phyloP scores from a whole-genome alignment of 1,284 basidiomycete species.

The Ustilago tritici region DNA sequence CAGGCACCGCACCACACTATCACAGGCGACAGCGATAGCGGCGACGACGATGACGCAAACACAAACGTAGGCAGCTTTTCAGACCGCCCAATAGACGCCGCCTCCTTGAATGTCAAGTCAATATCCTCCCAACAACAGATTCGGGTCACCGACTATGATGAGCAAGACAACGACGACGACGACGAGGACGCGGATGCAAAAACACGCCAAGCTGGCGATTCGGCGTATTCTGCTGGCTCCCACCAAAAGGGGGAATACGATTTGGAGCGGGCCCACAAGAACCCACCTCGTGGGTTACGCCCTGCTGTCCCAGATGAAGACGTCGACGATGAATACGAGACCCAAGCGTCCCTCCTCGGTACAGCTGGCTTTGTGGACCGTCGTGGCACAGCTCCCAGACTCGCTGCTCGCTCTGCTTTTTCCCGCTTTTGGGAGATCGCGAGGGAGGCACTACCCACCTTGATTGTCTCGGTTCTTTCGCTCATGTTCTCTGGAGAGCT shows the following conservation, averaged over 20 bases:
- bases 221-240: constrained; percentile 19
- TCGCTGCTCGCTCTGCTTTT: constrained; percentile 30
- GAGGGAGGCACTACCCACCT: constrained; percentile 71
- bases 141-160: constrained; percentile 20
- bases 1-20: constrained; percentile 44
- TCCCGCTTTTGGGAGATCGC: constrained; percentile 58
- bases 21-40: constrained; percentile 24
- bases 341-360: constrained; percentile 38
- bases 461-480: constrained; percentile 71
- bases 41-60: constrained; percentile 25
- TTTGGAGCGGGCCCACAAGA: constrained; percentile 20
- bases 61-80: constrained; percentile 42
- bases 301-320: constrained; percentile 10
- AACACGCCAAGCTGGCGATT: constrained; percentile 25
- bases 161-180: constrained; percentile 15
- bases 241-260: constrained; percentile 19
- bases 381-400: constrained; percentile 40
- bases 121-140: constrained; percentile 15
- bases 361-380: constrained; percentile 47
- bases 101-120: constrained; percentile 16
- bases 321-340: constrained; percentile 43
- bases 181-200: constrained; percentile 29
- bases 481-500: constrained; percentile 88
- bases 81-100: constrained; percentile 8
- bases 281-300: constrained; percentile 4